Base-by-base conservation (phyloP, 2,329 filamentous ascomycete genomes). In the Hymenoscyphus fructigenus region DNA sequence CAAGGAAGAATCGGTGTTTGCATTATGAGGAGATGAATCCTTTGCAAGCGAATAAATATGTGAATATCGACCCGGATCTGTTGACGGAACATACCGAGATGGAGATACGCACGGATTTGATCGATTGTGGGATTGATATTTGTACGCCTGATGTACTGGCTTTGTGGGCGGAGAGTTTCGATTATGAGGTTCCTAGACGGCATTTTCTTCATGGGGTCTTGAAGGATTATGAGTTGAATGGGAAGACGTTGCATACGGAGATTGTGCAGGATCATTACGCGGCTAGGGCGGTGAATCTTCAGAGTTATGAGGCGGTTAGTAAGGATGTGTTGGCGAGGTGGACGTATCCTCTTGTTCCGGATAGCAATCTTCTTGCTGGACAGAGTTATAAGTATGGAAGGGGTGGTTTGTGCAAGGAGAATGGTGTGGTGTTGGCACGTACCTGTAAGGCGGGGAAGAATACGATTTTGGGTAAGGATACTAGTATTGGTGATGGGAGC, bases 171-270 rank as follows among this genome's bases (percentile, higher is more conserved):
- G 95, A 99, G 78, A 97, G 93, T 75, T 99, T 98, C 73, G 94
- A 99, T 77, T 98, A 97, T 77, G 93, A 97, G 76, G 84, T 93
- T 7, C 92, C 94, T 1, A 86, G 93, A 62, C 90, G 89, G 72
- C 92, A 96, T 73, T 97, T 97, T 73, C 79, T 99, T 41, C 91
- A 93, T 75, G 93, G 93, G 65, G 93, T 98, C 1, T 81, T 99
- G 62, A 97, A 97, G 79, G 95, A 99, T 76, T 97, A 92, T 81
- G 95, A 99, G 76, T 82, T 98, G 64, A 98, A 98, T 76, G 93
- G 93, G 65, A 97, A 98, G 80, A 93, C 92, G n/a, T 92, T 99
- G 61, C 93, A 97, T 76, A 90, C 92, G 2, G 91, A 98, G 72
- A 89, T 98, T 68, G 82, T 96, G 56, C 85, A 88, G 41, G 86